Evolutionary conservation across 2,329 filamentous ascomycete genomes (phyloP).

Genomic region (Pseudonectria buxi): DNA sequence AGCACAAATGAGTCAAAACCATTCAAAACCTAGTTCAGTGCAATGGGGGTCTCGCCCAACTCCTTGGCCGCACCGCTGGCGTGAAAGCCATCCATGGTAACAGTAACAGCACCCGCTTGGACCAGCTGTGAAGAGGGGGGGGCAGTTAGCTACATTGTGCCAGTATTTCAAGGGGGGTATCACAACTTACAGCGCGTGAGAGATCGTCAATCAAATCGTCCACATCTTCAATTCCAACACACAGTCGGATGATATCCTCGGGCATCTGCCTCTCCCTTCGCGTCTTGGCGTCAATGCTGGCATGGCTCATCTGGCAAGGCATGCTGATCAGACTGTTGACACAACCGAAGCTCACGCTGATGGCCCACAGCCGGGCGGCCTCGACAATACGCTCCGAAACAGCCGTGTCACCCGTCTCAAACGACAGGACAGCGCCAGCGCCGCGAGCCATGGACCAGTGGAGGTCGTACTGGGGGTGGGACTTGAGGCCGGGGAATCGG

Average conservation of each 20-base stretch:
- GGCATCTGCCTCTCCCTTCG: conserved; percentile 84
- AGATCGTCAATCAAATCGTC: conserved; percentile 91
- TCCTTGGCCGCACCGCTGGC: conserved; percentile 41
- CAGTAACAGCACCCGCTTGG: conserved; percentile 85
- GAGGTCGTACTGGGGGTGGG: conserved; percentile 91
- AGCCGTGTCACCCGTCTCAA: conserved; percentile 82
- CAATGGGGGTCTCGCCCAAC: conserved; percentile 25
- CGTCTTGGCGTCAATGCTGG: conserved; percentile 94
- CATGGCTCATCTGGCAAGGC: conserved; percentile 99
- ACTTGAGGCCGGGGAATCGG: conserved; percentile 87
- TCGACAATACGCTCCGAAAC: conserved; percentile 92
- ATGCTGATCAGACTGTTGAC: conserved; percentile 99
- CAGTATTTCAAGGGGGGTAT: not conserved
- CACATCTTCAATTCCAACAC: conserved; percentile 91
- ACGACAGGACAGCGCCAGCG: conserved; percentile 87
- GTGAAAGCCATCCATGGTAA: conserved; percentile 76
- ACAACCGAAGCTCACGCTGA: conserved; percentile 95
- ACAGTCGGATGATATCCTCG: conserved; percentile 91
- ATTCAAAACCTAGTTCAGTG: conserved; percentile 10
- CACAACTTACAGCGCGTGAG: conserved; percentile 71
- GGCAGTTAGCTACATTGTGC: conserved; percentile 8
- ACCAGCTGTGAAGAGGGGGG: conserved; percentile 59
- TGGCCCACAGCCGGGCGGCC: conserved; percentile 83
- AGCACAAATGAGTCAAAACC: not conserved
- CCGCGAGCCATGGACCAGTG: conserved; percentile 95